Percentiles rank a stretch among this genome's conserved stretches.
phyloP scores from a whole-genome alignment of 345 rosid genomes.

The Clarkia xantiana region DNA sequence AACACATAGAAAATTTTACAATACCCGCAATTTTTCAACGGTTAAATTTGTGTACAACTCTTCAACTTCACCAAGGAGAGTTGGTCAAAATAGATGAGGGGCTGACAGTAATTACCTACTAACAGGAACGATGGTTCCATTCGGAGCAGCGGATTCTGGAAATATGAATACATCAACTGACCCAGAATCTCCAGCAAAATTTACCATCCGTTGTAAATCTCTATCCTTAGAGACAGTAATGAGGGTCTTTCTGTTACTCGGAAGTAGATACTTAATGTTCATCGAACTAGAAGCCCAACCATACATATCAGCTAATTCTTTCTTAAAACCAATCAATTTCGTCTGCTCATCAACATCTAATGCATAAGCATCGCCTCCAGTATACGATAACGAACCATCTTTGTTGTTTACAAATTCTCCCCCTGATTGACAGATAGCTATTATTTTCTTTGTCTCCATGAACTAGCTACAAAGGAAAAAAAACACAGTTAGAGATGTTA shows the following conservation, averaged over 20 bases:
- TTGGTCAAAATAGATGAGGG: too few species aligned
- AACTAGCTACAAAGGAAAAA: conserved; percentile 7
- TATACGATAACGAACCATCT: conserved; percentile 55
- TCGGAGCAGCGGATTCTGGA: conserved; percentile 39
- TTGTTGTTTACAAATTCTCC: conserved; percentile 54
- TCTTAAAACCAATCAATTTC: conserved; percentile 42
- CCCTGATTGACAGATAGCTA: conserved; percentile 91
- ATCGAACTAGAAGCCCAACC: conserved; percentile 36
- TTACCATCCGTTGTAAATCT: conserved; percentile 71
- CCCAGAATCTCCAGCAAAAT: conserved; percentile 45
- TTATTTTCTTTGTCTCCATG: conserved; percentile 66
- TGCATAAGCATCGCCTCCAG: conserved; percentile 77
- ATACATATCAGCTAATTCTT: too few species aligned
- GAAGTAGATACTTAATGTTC: conserved; percentile 70
- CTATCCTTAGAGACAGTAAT: conserved; percentile 84
- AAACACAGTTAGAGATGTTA: too few species aligned
- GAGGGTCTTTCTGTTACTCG: conserved; percentile 78
- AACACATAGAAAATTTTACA: too few species aligned
- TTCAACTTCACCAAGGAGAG: too few species aligned
- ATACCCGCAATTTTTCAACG: too few species aligned
- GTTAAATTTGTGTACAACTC: too few species aligned
- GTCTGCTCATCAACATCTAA: conserved; percentile 52
- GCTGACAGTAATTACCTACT: conserved; percentile 35
- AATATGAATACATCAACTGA: conserved; percentile 50
- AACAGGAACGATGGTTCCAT: conserved; percentile 43